These are phyloP conservation scores for Leccinellum albellum DNA, from an alignment of 768 basidiomycete genomes.

Conservation along the genomic window DNA sequence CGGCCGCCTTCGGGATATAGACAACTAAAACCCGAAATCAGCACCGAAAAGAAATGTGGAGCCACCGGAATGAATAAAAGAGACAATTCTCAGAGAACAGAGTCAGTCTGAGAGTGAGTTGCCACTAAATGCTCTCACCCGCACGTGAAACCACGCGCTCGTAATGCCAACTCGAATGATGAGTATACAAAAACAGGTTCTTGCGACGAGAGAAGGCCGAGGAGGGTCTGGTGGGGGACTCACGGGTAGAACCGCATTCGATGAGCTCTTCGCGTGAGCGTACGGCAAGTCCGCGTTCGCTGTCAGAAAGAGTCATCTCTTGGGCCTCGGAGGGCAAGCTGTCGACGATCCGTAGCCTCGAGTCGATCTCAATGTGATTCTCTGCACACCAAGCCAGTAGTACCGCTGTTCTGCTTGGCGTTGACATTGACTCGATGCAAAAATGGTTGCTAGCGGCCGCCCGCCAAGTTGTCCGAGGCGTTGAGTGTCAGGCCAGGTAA, in stretches of 20 bases:
- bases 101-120: background rate
- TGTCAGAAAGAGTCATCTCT: conserved; percentile 6
- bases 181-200: background rate
- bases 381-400: conserved; percentile 49
- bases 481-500: conserved; percentile 15
- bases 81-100: conserved; percentile 1
- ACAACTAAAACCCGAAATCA: conserved; percentile 44
- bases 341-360: conserved; percentile 36
- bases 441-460: background rate
- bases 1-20: conserved; percentile 56
- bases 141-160: background rate
- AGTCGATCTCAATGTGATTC: conserved; percentile 46
- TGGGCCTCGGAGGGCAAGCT: background rate
- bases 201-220: conserved; percentile 8
- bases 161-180: background rate
- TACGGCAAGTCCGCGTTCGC: conserved; percentile 21
- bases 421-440: conserved; percentile 13
- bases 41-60: background rate
- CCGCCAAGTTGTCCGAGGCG: conserved; percentile 17
- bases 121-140: background rate
- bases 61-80: conserved; percentile 1
- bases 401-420: conserved; percentile 9
- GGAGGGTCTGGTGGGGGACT: conserved; percentile 17
- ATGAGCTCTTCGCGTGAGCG: conserved; percentile 23
- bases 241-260: conserved; percentile 23